Evolutionary conservation across 805 yeast species (phyloP), one percentile per base, ranked within the genome.

Genomic region (Spathaspora girioi): DNA sequence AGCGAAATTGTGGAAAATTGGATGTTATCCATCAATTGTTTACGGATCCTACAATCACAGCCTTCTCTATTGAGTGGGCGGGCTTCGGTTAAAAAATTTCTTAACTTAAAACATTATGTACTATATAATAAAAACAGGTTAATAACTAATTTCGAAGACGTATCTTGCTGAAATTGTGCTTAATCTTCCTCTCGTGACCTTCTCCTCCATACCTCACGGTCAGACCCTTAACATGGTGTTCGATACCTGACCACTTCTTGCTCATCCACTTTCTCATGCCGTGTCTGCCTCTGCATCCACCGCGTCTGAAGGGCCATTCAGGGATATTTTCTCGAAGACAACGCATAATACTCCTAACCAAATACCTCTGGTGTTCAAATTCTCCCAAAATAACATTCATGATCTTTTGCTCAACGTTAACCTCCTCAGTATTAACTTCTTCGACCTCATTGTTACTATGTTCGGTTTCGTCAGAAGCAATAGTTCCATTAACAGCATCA

Each of bases 61-160:
- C 79, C 15, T 93, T 82, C 62, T 86, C 96, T 5, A 73, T 93
- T 1, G 97, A 93, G 68, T 93, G 99, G 99, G 91, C 98, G 0
- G 97, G 97, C 0, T 93, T 93, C 70, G 97, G 97, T 51, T 90
- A 66, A 55, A 19, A 17, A 31, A 9, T 11, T 15, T 35, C n/a
- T 8, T 14, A 31, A 10, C 3, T 35, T 14, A 9, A 35, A 35
- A 35, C 40, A 35, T 29, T 20, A 42, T 18, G 15, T 42, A 19
- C 27, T 26, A 46, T 15, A 17, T 20, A 43, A 31, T 18, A 46
- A 14, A 46, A 15, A 32, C 9, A 23, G 32, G 19, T 11, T 35
- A 45, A 14, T 40, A 27, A 45, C 44, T 49, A 42, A 42, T 23
- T 23, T 29, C 14, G 29, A 5, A 12, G 2, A 3, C 46, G 19